These are phyloP conservation scores for Candida sonorensis DNA, from an alignment of 805 yeast species.

Conservation along the genomic window DNA sequence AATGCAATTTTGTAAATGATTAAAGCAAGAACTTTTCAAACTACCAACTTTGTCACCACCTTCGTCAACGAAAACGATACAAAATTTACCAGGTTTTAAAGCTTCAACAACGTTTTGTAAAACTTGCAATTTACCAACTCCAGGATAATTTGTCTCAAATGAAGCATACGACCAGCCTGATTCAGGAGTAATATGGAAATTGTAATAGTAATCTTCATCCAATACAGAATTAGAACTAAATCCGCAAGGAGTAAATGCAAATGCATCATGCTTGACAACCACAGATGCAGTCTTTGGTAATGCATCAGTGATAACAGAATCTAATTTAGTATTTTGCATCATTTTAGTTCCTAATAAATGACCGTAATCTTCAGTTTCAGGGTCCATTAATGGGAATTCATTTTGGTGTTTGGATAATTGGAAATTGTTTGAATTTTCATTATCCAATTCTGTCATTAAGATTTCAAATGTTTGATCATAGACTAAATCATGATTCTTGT, in stretches of 20 bases:
- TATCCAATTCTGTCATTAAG: conserved; percentile 79
- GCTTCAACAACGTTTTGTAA: conserved; percentile 52
- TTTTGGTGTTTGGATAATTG: conserved; percentile 26
- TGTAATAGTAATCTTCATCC: conserved; percentile 53
- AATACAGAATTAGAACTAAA: conserved; percentile 82
- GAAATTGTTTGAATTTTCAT: conserved; percentile 50
- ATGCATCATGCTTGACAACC: conserved; percentile 61
- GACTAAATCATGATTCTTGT: background rate
- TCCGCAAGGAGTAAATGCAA: conserved; percentile 92
- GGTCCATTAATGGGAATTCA: conserved; percentile 33
- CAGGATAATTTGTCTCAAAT: conserved; percentile 80
- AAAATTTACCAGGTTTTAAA: conserved; percentile 73
- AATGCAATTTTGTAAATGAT: conserved; percentile 26
- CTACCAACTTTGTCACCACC: conserved; percentile 1
- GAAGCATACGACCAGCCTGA: conserved; percentile 93
- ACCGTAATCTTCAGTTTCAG: conserved; percentile 61
- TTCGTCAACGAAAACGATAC: conserved; percentile 30
- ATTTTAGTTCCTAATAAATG: conserved; percentile 70
- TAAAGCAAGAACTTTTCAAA: conserved; percentile 17
- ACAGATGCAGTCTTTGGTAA: background rate
- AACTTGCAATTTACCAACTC: conserved; percentile 45
- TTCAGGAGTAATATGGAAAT: conserved; percentile 93
- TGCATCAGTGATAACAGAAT: conserved; percentile 33
- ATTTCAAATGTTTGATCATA: conserved; percentile 71
- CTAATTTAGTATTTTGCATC: conserved; percentile 56